Evolutionary conservation across 257 asterid species (phyloP).

Genomic region (Handroanthus guayacan): DNA sequence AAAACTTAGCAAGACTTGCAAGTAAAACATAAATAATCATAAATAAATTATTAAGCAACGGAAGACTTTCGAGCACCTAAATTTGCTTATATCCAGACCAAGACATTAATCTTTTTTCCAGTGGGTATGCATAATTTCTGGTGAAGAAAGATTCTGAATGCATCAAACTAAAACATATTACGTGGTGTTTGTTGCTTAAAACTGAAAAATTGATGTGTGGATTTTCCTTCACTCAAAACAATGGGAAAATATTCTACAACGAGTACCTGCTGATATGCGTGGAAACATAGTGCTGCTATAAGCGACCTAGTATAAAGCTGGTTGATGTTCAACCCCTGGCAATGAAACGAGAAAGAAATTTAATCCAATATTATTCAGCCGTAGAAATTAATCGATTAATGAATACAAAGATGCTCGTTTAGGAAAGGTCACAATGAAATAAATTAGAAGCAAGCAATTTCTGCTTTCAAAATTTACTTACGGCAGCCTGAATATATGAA

Average conservation of each 20-base stretch:
- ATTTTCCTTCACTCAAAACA: background rate
- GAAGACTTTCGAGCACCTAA: background rate
- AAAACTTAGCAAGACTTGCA: too few relatives aligned
- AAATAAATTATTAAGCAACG: background rate
- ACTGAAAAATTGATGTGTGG: background rate
- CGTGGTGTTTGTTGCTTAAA: background rate
- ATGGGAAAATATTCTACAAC: background rate
- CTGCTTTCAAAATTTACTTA: conserved; percentile 50
- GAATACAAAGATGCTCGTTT: background rate
- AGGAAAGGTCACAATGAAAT: conserved; percentile 20
- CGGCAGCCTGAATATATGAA: conserved; percentile 74
- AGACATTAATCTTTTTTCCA: background rate
- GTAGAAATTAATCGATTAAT: conserved; percentile 16
- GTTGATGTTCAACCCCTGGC: conserved; percentile 77
- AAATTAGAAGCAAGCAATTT: conserved; percentile 9
- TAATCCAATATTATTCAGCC: background rate
- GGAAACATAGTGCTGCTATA: conserved; percentile 95
- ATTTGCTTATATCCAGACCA: background rate
- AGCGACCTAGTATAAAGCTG: conserved; percentile 80
- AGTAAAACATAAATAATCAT: too few relatives aligned
- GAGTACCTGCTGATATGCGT: conserved; percentile 94
- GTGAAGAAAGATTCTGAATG: background rate
- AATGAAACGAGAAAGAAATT: background rate
- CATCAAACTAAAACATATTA: background rate
- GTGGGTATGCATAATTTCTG: background rate